Base-by-base conservation (phyloP, 306 rosid species). In the Cajanus cajan region DNA sequence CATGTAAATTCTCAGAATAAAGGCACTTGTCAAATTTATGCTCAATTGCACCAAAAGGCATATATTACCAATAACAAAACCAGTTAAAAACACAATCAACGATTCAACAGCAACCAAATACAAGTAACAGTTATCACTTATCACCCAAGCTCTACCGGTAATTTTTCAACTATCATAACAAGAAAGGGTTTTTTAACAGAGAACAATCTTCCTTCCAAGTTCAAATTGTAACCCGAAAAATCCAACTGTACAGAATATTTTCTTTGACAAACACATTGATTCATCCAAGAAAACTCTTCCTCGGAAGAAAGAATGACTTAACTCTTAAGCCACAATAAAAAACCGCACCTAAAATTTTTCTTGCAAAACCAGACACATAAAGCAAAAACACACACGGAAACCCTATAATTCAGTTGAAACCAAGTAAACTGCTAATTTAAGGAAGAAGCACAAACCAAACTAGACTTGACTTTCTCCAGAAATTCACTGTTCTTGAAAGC, bases 401-500 rank as follows among this genome's bases (percentile, higher is more conserved):
- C 47, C 8, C 21, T 11, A 41, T 1, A 67, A 77, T 69, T 78
- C 4, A 41, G 0, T 18, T 18, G 33, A 18, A 19, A 61, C 36
- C 16, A 33, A 71, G 7, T 5, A 72, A 12, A 33, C n/a, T 72
- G 11, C 15, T 16, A 58, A 76, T 62, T 62, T 41, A 12, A 24
- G 64, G 36, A 36, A 69, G 36, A 45, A 45, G 34, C 45, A 51
- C 93, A 78, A 70, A 93, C 99, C 94, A 89, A 81, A 77, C 95
- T 88, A 13, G 97, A 83, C 84, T 96, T 96, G 24, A 96, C 80
- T 80, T 96, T 96, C 93, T 93, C 97, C 8, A 96, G 50, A 78
- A 96, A 90, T 65, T 96, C 97, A 31, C 88, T 81, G 19, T 89
- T 96, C 93, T 89, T 94, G 69, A 94, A 90, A 3, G 90, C 92